Conservation (phyloP, 2,329 filamentous ascomycete genomes). For the Pyrenochaeta sp. region DNA sequence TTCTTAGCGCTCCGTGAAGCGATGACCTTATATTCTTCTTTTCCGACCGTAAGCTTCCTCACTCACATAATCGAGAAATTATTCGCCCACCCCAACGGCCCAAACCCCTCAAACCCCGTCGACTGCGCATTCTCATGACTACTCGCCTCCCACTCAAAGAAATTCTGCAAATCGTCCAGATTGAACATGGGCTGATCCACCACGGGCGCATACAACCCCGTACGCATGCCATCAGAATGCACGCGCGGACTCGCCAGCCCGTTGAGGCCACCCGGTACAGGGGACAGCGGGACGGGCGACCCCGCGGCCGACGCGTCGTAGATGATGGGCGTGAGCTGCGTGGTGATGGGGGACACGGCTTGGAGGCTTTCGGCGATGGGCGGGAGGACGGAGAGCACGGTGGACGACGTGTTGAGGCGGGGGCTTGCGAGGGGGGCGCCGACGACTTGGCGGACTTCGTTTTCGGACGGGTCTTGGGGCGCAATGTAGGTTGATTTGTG, state of each 20-base stretch:
- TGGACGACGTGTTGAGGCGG: conserved; percentile 9
- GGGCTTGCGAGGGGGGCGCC: conserved; percentile 20
- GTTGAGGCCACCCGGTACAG: no score
- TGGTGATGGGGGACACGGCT: conserved; percentile 14
- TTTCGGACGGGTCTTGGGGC: conserved; percentile 37
- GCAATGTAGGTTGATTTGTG: conserved; percentile 38
- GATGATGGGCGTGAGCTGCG: conserved; percentile 15
- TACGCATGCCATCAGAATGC: conserved; percentile 15
- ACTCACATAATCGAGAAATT: conserved; percentile 35
- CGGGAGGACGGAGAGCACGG: conserved; percentile 20
- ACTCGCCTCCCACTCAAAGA: conserved; percentile 40
- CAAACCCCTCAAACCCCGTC: conserved; percentile 39
- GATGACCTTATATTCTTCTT: no score
- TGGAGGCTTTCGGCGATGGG: conserved; percentile 18
- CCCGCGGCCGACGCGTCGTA: conserved; percentile 2
- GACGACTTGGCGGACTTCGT: conserved; percentile 31
- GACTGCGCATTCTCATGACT: conserved; percentile 33
- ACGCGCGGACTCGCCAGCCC: no score
- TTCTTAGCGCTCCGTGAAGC: no score
- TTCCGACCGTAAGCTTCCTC: background rate
- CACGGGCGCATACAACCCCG: conserved; percentile 20
- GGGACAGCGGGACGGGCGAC: conserved; percentile 1
- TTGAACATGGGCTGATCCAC: conserved; percentile 42
- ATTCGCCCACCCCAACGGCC: conserved; percentile 39
- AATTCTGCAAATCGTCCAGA: conserved; percentile 41